Base-by-base conservation (phyloP, 1,284 basidiomycete species). In the Moesziomyces globuligerus region DNA sequence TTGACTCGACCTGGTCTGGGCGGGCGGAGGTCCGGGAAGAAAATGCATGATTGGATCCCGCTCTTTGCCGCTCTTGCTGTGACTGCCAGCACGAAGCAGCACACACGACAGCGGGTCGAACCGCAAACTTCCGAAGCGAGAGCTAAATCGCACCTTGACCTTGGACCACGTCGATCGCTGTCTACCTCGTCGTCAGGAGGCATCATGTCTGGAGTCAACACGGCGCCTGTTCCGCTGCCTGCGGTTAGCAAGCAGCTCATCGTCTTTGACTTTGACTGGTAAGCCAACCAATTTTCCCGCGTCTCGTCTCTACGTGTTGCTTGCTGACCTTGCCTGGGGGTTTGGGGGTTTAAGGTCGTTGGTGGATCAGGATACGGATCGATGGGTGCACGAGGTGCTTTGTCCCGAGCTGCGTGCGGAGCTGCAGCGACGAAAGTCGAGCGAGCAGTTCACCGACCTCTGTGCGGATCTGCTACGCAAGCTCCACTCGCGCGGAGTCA, bases 201-300 rank as follows among this genome's bases (percentile, higher is more conserved):
- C n/a, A n/a, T 18, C 25, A 24, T 44, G 21, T 6, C 45, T 17
- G 48, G n/a, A 26, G 61, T 60, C 50, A 60, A 71, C 45, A 71
- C 68, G 17, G 68, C 68, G 13, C 68, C 68, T 13, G 23, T 46
- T 23, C 69, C 79, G 17, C 42, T 80, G 10, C 68, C 77, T 10
- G 28, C 32, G 9, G 72, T 75, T 3, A 59, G 59, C 10, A 64
- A 62, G 73, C 92, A 95, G 83, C 89, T 97, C 43, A 86, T 98
- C 71, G 90, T 98, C 17, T 98, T 91, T 76, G 95, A 98, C 84
- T 98, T 98, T 85, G 95, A 98, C 87, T 98, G 94, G 94, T 92
- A 81, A 65, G 86, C 83, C 13, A 10, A 29, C 29, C 29, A 29
- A 3, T 15, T 13, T 13, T 15, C 29, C 29, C 29, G 15, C 29